Evolutionary conservation across 2,329 filamentous ascomycete species (phyloP).

Genomic region (Diplocarpon mali): DNA sequence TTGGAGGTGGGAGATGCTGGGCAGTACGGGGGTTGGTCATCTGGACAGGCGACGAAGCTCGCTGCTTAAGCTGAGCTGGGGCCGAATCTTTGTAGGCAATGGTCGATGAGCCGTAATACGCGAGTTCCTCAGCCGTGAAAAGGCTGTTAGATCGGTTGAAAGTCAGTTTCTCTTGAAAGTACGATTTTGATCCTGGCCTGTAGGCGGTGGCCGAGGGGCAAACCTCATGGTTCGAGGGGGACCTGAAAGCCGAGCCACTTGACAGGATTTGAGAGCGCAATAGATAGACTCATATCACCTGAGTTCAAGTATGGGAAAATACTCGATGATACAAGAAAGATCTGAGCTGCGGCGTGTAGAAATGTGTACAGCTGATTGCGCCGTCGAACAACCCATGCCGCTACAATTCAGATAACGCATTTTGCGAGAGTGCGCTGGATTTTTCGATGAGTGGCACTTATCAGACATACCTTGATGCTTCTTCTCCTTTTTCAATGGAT

Average conservation of each 20-base stretch:
- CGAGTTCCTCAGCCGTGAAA: slow-evolving; percentile 3
- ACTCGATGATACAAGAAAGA: no score
- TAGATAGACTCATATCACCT: no score
- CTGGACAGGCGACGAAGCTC: not conserved
- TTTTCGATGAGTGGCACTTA: not conserved
- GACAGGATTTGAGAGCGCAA: no score
- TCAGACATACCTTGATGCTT: slow-evolving; percentile 2
- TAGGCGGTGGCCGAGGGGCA: not conserved
- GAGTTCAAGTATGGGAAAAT: no score
- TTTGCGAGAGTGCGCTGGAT: not conserved
- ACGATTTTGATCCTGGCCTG: not conserved
- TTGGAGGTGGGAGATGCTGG: not conserved
- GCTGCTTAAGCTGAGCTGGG: not conserved
- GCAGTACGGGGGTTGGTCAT: not conserved
- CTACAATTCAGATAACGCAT: not conserved
- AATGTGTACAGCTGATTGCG: no score
- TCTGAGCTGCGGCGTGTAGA: no score
- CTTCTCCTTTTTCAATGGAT: not conserved
- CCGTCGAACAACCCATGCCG: no score
- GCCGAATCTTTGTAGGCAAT: slow-evolving; percentile 5
- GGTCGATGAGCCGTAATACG: slow-evolving; percentile 2
- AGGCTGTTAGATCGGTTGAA: not conserved
- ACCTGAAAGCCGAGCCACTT: no score
- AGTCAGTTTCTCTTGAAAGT: not conserved
- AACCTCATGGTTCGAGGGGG: no score